Evolutionary conservation across 306 rosid genomes (phyloP), one percentile per base, ranked within the genome.

Genomic region (Casuarina glauca): DNA sequence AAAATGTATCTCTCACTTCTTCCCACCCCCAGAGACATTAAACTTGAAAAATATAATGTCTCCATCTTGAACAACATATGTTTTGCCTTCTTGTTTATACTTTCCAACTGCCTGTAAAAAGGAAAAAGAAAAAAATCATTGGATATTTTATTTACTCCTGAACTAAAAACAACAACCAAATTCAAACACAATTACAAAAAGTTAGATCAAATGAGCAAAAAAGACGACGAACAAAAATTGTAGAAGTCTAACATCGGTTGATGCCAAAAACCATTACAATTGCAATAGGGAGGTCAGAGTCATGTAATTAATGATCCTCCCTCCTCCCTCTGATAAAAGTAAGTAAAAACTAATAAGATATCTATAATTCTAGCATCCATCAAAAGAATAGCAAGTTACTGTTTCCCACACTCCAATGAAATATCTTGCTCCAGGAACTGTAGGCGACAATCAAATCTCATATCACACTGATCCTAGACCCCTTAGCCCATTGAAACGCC

Each of bases 1-100:
- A 67, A 41, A 17, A 3, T 42, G 32, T 26, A 3, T 42, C 50
- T 72, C 84, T 93, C 86, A 96, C 88, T 95, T 95, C 88, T 95
- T 95, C 6, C 99, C 99, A 45, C 99, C 97, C 9, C 99, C 97
- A 36, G 99, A 95, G 58, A 95, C 97, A 44, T 95, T 95, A 61
- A 95, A 95, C 87, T 95, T 95, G 81, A 95, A 95, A 81, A 95
- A 91, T 82, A 93, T 93, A 3, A 95, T 55, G 82, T 95, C 99
- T 20, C 89, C 99, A 80, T 95, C 99, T 87, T 91, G 97, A 69
- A 95, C 99, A 26, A 26, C 32, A 26, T 26, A 26, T 26, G 32
- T 26, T 26, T 26, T 26, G 32, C 32, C 32, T 26, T 26, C 32
- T 26, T 26, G 32, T 26, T 26, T 26, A 26, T 26, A 26, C 32